Evolutionary conservation across 78 protist species (phyloP).

Genomic region (Dictyostelium capitatum): DNA sequence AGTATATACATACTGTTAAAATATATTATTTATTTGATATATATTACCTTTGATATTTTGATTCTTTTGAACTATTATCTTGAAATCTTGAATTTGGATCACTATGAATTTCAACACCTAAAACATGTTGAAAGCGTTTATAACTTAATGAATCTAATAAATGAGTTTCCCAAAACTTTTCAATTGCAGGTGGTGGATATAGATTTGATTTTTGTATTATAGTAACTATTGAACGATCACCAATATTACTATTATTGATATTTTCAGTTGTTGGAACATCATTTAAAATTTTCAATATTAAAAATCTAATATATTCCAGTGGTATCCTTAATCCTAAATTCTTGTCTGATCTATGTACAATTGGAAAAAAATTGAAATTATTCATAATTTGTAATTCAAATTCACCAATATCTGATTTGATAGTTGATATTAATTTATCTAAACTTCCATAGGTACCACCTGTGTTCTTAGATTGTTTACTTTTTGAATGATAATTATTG

Average conservation of each 20-base stretch:
- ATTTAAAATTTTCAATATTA: neutral
- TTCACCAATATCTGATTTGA: neutral
- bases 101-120: constrained; percentile 3
- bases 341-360: neutral
- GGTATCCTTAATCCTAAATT: neutral
- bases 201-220: neutral
- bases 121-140: neutral
- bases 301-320: neutral
- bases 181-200: neutral
- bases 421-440: neutral
- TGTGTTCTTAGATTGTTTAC: too few species aligned
- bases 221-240: neutral
- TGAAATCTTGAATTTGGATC: neutral
- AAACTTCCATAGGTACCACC: too few species aligned
- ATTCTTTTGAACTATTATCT: neutral
- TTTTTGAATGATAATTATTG: neutral
- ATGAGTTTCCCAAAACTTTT: neutral
- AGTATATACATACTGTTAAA: too few species aligned
- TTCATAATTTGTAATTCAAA: neutral
- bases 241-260: neutral
- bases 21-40: neutral
- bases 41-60: neutral
- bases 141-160: constrained; percentile 1
- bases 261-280: neutral
- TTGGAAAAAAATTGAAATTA: neutral